Evolutionary conservation across 495 filamentous ascomycete species (phyloP), one percentile per base, ranked within the genome.

Genomic region (Halenospora varia): DNA sequence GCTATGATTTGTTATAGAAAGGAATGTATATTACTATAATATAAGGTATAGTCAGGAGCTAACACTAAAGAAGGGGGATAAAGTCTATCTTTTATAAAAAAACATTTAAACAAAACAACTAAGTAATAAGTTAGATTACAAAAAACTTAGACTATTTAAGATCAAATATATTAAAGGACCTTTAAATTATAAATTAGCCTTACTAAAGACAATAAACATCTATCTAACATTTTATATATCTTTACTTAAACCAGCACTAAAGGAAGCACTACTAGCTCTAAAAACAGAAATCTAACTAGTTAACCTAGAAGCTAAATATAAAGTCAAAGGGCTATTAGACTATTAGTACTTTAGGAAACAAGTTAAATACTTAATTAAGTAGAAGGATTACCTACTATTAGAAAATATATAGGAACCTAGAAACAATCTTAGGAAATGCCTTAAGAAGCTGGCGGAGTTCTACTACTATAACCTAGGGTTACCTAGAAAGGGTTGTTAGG

Each of bases 51-150:
- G 29, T 35, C 29, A 35, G 29, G 29, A 35, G 29, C 29, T 35
- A 35, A 58, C 51, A 41, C 61, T 67, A 39, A 66, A 66, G 60
- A 53, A 55, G 57, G 60, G 59, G 59, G 57, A 65, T 62, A 65
- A 68, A 63, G 63, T 73, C 45, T 70, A 69, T 22, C 64, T 73
- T 13, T 41, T 63, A 51, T 55, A 45, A 26, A 53, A 55, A 51
- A 71, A 71, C 50, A 66, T 73, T 41, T 68, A 68, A 61, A 70
- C 53, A 2, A 69, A 68, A 55, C 25, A 60, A 65, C 48, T 48
- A 60, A 73, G 55, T 22, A 53, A 66, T 17, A 71, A 73, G 59
- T 51, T 73, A 17, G 49, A 72, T 23, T 59, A 68, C 55, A 65
- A 63, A 41, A 55, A 66, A 48, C 10, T 72, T 55, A 53, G 63